A percentile compares a stretch with the other conserved stretches of the same genome.
These are phyloP conservation scores for Aspergillus bertholletiae DNA, from an alignment of 495 filamentous ascomycete species.

Conservation along the genomic window DNA sequence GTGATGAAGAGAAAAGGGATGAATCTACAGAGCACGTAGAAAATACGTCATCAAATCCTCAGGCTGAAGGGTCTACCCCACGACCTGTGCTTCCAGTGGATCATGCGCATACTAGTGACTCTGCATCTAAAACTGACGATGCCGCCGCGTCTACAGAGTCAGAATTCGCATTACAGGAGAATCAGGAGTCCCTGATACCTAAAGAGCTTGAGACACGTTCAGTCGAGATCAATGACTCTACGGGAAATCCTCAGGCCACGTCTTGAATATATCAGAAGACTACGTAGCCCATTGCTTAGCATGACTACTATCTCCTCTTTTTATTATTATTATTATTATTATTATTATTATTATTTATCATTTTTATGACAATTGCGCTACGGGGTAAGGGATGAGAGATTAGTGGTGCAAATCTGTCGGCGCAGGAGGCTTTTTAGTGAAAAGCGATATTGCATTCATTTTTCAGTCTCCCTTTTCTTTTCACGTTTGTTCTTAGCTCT, in stretches of 20 bases:
- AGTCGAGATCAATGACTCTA: conserved; percentile 30
- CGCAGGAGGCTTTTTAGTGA: conserved; percentile 5
- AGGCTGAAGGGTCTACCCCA: conserved; percentile 25
- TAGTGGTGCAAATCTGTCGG: conserved; percentile 1
- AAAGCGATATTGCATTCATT: conserved; percentile 8
- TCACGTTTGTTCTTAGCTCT: neutral
- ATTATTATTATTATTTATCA: too few relatives aligned
- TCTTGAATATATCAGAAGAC: conserved; percentile 16
- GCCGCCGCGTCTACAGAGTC: conserved; percentile 6
- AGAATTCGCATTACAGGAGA: conserved; percentile 9
- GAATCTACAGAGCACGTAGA: conserved; percentile 46
- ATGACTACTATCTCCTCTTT: too few relatives aligned
- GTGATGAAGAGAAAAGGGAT: conserved; percentile 54
- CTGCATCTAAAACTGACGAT: neutral
- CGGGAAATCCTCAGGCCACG: conserved; percentile 25
- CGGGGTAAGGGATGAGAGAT: neutral
- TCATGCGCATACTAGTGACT: neutral
- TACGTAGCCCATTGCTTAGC: neutral
- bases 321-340: too few relatives aligned
- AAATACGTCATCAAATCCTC: conserved; percentile 13
- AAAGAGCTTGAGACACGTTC: conserved; percentile 41
- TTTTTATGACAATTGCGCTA: neutral
- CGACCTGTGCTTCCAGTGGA: conserved; percentile 14
- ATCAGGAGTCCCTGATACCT: conserved; percentile 16
- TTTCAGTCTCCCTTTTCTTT: neutral